Evolutionary conservation across 768 basidiomycete genomes (phyloP), one percentile per base, ranked within the genome.

Genomic region (Leucocoprinus sp.): DNA sequence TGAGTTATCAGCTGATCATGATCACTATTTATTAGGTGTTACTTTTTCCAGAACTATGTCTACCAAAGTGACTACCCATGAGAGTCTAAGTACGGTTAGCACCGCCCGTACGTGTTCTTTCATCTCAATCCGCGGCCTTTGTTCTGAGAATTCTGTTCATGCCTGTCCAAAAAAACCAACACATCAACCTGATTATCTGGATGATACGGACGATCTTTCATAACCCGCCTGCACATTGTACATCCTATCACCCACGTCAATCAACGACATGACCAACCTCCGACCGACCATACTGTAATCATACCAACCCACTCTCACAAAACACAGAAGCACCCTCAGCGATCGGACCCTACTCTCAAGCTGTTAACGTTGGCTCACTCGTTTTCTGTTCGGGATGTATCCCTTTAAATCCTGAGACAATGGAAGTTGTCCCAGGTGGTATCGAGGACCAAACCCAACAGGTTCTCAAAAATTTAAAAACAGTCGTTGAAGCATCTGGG

Each of bases 321-420:
- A 27, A 34, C 23, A 45, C 45, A 89, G 88, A 72, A 56, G 87
- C 88, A 4, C 78, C 88, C 1, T 72, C 78, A 14, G 87, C 88
- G 0, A 78, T 91, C 49, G 89, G 89, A 0, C 92, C 92, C 24
- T 95, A 95, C 66, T 81, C 79, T 1, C 87, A 95, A 67, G 93
- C 82, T 3, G 77, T 93, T 66, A 86, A 84, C 58, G 74, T 75
- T 42, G 86, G 86, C 41, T 79, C 87, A 54, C 74, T 92, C 48
- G 76, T 97, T 53, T 99, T 95, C 67, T 72, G 81, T 36, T 93
- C 91, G 2, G 95, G 95, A 37, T 86, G 82, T 60, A 84, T 98
- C 56, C 84, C 90, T 2, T 69, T 96, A 45, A 77, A 86, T 57
- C 86, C 92, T 8, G 57, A 65, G 23, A 80, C 79, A 9, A 80